A percentile compares a stretch with the other conserved stretches of the same genome.
Evolutionary conservation across 768 basidiomycete genomes (phyloP).

Genomic region (Psilocybe sp.): DNA sequence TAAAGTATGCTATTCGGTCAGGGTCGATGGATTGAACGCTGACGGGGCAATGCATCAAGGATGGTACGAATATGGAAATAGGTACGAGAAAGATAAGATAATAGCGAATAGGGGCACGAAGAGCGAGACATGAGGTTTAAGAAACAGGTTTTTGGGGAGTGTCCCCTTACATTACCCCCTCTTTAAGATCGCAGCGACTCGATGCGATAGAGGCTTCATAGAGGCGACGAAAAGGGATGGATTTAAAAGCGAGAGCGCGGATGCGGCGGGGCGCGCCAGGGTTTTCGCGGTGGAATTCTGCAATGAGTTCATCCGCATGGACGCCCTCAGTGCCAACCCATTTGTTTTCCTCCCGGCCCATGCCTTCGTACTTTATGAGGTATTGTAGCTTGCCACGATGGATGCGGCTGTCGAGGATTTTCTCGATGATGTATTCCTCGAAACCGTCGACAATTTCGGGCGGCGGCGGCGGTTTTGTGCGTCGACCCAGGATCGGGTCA

Average conservation of each 20-base stretch:
- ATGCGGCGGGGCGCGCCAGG: constrained; percentile 1
- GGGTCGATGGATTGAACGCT: no score
- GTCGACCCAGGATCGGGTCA: constrained; percentile 4
- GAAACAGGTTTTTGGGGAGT: no score
- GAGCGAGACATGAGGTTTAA: no score
- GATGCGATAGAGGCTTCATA: no score
- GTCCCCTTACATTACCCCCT: no score
- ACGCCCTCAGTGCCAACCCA: background rate
- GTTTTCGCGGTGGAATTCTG: background rate
- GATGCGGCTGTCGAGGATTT: constrained; percentile 7
- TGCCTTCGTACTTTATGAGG: constrained; percentile 7
- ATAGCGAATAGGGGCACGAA: no score
- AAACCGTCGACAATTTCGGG: constrained; percentile 5
- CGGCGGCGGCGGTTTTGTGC: constrained; percentile 2
- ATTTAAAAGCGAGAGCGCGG: background rate
- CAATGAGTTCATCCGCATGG: background rate
- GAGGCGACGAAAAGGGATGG: no score
- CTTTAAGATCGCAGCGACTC: no score
- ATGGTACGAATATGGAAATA: no score
- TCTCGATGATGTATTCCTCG: background rate
- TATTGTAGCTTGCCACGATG: constrained; percentile 7
- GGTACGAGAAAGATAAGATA: no score
- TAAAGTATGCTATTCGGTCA: no score
- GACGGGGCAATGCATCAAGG: no score
- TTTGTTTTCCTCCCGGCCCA: background rate